Evolutionary conservation across 2,329 filamentous ascomycete species (phyloP).

Genomic region (Aspergillus latus): DNA sequence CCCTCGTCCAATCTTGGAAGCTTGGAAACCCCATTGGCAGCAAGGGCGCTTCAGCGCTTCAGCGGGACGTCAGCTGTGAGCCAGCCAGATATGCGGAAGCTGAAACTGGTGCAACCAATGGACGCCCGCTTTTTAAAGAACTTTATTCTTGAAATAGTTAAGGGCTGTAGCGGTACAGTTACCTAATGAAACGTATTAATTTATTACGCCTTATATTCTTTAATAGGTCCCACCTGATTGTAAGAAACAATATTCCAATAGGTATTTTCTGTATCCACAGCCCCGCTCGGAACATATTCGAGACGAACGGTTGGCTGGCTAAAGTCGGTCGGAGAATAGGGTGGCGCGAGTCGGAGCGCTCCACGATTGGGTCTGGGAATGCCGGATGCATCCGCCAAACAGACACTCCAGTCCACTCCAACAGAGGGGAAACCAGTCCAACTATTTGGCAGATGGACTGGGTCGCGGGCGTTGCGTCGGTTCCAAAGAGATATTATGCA

Average conservation of each 20-base stretch:
- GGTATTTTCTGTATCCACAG: neutral
- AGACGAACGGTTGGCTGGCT: neutral
- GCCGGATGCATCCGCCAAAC: neutral
- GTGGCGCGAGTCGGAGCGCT: neutral
- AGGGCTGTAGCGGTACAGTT: neutral
- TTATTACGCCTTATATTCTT: neutral
- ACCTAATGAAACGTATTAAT: neutral
- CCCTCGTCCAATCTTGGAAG: too few relatives aligned
- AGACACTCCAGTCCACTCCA: neutral
- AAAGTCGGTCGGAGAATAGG: too few relatives aligned
- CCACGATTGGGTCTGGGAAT: neutral
- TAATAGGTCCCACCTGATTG: neutral
- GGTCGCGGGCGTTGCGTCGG: neutral
- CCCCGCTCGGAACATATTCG: neutral
- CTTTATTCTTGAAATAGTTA: too few relatives aligned
- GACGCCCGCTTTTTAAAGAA: too few relatives aligned
- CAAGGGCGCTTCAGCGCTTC: too few relatives aligned
- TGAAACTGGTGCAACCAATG: too few relatives aligned
- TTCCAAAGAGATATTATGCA: neutral
- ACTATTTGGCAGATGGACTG: neutral
- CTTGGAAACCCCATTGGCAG: too few relatives aligned
- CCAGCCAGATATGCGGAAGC: too few relatives aligned
- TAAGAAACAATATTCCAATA: neutral
- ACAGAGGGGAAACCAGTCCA: neutral
- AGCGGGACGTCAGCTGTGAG: too few relatives aligned